Evolutionary conservation across 495 filamentous ascomycete genomes (phyloP).

Genomic region (Neurospora sp.): DNA sequence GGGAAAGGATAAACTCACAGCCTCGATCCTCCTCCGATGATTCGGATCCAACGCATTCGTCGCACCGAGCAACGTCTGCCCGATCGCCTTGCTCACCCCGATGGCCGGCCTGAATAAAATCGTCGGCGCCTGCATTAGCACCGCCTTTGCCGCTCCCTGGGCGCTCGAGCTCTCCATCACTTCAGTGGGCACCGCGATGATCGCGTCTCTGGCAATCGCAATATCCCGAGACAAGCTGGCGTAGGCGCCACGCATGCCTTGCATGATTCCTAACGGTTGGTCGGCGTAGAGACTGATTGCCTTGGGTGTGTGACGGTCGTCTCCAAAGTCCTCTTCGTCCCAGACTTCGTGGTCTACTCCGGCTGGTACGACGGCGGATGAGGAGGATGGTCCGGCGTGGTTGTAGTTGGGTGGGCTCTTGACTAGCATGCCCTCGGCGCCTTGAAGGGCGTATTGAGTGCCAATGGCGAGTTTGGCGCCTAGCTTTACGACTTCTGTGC

Average conservation of each 20-base stretch:
- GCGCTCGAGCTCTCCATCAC: constrained; percentile 78
- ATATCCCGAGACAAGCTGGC: constrained; percentile 78
- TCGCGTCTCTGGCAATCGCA: constrained; percentile 71
- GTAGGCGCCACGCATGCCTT: constrained; percentile 76
- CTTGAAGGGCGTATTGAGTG: constrained; percentile 81
- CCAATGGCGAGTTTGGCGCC: constrained; percentile 93
- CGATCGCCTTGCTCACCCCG: constrained; percentile 80
- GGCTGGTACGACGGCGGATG: constrained; percentile 12
- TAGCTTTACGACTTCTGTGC: constrained; percentile 79
- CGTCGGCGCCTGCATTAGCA: constrained; percentile 75
- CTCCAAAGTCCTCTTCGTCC: constrained; percentile 54
- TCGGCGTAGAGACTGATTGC: constrained; percentile 85
- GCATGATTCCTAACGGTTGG: constrained; percentile 76
- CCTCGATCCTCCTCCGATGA: constrained; percentile 74
- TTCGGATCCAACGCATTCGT: constrained; percentile 83
- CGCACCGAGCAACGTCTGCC: constrained; percentile 83
- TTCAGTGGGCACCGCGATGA: constrained; percentile 90
- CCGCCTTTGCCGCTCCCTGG: constrained; percentile 68
- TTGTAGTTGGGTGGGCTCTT: constrained; percentile 28
- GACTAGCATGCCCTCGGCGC: constrained; percentile 67
- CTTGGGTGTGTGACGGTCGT: constrained; percentile 44
- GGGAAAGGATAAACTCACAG: constrained; percentile 49
- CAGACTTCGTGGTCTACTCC: constrained; percentile 32
- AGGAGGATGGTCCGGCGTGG: background rate
- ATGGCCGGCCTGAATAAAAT: constrained; percentile 85